A percentile compares a stretch with the other conserved stretches of the same genome.
Evolutionary conservation across 768 basidiomycete species (phyloP).

Genomic region (Tricholoma sp.): DNA sequence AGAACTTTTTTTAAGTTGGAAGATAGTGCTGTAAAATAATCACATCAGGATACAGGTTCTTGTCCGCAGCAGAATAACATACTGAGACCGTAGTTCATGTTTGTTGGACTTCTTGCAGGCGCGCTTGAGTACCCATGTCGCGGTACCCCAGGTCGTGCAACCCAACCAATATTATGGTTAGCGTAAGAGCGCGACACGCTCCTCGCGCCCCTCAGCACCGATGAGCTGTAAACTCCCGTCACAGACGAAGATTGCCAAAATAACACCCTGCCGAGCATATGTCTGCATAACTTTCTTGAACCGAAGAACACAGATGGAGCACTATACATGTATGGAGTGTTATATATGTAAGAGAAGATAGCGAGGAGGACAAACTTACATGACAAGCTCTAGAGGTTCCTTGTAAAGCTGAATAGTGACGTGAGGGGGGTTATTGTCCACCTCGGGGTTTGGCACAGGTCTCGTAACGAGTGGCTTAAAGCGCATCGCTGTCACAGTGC

Average conservation of each 20-base stretch:
- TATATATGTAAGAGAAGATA: constrained; percentile 3
- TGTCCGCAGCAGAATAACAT: too few species aligned
- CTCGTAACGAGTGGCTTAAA: constrained; percentile 62
- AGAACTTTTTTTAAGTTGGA: constrained; percentile 55
- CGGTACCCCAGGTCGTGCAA: constrained; percentile 79
- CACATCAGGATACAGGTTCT: too few species aligned
- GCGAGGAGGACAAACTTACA: constrained; percentile 49
- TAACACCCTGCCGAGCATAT: constrained; percentile 78
- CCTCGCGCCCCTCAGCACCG: constrained; percentile 52
- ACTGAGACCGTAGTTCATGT: constrained; percentile 74
- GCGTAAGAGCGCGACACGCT: constrained; percentile 74
- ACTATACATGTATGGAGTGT: constrained; percentile 24
- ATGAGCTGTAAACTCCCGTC: constrained; percentile 80
- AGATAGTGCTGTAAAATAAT: constrained; percentile 49
- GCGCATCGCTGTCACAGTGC: constrained; percentile 59
- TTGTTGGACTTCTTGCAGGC: constrained; percentile 81
- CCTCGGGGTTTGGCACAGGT: constrained; percentile 63
- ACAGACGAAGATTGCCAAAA: constrained; percentile 73
- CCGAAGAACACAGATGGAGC: constrained; percentile 69
- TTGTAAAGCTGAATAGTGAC: constrained; percentile 85
- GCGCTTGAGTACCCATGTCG: constrained; percentile 56
- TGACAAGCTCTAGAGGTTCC: constrained; percentile 67
- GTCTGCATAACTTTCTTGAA: constrained; percentile 86
- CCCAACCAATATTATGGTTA: constrained; percentile 71
- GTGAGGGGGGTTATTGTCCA: constrained; percentile 68